These are phyloP conservation scores for Ichthyophthirius multifiliis DNA, from an alignment of 169 alveolate genomes.

Conservation along the genomic window DNA sequence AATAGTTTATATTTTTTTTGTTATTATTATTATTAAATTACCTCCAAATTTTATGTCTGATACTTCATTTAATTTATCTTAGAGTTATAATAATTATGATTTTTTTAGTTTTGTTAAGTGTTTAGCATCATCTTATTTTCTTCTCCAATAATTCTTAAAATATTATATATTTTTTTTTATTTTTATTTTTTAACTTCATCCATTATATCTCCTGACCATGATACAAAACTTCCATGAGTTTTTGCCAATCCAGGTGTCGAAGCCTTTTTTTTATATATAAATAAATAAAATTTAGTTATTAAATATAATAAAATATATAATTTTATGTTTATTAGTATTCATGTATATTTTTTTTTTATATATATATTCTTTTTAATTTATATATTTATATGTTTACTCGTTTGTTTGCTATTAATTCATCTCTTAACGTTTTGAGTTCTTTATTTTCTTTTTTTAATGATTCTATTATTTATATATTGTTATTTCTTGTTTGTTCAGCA, in stretches of 20 bases:
- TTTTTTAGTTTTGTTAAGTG: constrained; percentile 55
- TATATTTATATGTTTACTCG: too few relatives aligned
- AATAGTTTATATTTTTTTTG: not conserved
- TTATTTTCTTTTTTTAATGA: constrained; percentile 78
- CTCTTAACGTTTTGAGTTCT: constrained; percentile 62
- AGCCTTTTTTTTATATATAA: constrained; percentile 44
- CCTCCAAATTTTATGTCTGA: constrained; percentile 62
- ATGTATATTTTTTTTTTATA: too few relatives aligned
- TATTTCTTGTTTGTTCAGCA: constrained; percentile 74
- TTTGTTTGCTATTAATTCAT: constrained; percentile 44
- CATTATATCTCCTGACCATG: constrained; percentile 51
- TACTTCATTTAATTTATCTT: constrained; percentile 77
- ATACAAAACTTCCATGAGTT: constrained; percentile 29
- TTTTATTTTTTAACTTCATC: constrained; percentile 44
- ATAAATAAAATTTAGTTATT: too few relatives aligned
- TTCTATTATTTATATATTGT: constrained; percentile 80
- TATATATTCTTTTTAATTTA: too few relatives aligned
- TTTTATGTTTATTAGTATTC: too few relatives aligned
- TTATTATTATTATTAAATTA: not conserved
- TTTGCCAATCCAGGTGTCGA: constrained; percentile 48
- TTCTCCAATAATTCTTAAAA: constrained; percentile 51
- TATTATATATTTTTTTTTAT: not conserved
- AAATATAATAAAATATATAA: too few relatives aligned
- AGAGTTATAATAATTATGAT: constrained; percentile 48
- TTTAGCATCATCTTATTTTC: constrained; percentile 72